These are phyloP conservation scores for Cladosporium velox DNA, from an alignment of 2,329 filamentous ascomycete species.

Conservation along the genomic window DNA sequence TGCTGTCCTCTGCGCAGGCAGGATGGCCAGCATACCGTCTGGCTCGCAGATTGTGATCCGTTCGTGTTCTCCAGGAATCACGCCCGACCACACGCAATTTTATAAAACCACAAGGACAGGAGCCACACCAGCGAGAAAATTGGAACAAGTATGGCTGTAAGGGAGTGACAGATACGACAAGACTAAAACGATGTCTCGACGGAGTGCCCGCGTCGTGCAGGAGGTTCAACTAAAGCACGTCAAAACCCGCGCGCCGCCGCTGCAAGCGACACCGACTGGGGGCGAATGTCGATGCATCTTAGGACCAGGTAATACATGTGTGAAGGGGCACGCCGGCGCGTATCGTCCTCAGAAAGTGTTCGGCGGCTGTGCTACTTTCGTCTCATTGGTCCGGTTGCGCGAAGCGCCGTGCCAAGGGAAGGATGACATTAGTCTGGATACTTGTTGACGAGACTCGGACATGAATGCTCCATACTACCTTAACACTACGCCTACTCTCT, in stretches of 20 bases:
- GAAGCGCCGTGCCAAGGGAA: neutral
- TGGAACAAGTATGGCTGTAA: neutral
- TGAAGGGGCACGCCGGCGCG: too few relatives aligned
- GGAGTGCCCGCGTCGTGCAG: neutral
- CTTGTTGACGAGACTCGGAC: neutral
- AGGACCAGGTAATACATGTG: neutral
- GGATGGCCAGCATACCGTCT: neutral
- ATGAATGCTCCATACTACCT: neutral
- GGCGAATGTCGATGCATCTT: neutral
- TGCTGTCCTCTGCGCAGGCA: neutral
- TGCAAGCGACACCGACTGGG: neutral
- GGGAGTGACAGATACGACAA: neutral
- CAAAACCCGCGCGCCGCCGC: neutral
- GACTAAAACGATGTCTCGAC: neutral
- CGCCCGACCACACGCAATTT: neutral
- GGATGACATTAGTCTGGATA: neutral
- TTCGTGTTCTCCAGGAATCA: neutral
- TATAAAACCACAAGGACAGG: neutral
- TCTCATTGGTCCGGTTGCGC: neutral
- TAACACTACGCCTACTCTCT: too few relatives aligned
- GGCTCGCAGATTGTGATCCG: neutral
- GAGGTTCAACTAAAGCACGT: neutral
- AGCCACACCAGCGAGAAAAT: neutral
- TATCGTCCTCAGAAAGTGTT: neutral
- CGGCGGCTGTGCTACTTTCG: neutral